These are phyloP conservation scores for Naganishia albida DNA, from an alignment of 1,284 basidiomycete species.

Conservation along the genomic window DNA sequence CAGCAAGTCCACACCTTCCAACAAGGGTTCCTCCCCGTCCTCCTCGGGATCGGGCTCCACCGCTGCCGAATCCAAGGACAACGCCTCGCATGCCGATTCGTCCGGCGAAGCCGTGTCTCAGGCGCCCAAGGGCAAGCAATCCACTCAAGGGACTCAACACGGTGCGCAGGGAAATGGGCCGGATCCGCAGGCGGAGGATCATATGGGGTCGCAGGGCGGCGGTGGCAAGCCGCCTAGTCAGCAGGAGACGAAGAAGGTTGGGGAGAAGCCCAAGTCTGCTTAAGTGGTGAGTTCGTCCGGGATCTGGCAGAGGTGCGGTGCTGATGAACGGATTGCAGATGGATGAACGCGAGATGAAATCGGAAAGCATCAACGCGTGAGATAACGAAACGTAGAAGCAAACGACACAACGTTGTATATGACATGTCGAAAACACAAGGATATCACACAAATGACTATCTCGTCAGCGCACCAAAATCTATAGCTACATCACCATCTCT, in stretches of 20 bases:
- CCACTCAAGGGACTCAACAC: slow-evolving; percentile 17
- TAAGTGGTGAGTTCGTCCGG: slow-evolving; percentile 6
- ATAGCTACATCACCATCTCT: background rate
- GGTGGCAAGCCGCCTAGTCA: slow-evolving; percentile 21
- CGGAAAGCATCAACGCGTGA: background rate
- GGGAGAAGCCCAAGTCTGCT: slow-evolving; percentile 24
- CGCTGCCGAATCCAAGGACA: slow-evolving; percentile 3
- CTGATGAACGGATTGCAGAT: background rate
- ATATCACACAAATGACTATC: background rate
- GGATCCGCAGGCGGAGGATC: slow-evolving; percentile 16
- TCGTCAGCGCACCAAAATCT: background rate
- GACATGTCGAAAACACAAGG: background rate
- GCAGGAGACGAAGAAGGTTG: slow-evolving; percentile 29
- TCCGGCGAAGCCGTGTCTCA: slow-evolving; percentile 22
- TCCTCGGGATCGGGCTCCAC: slow-evolving; percentile 3
- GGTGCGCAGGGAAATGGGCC: slow-evolving; percentile 25
- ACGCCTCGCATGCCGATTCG: slow-evolving; percentile 11
- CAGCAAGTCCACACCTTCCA: background rate
- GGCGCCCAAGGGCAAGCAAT: slow-evolving; percentile 3
- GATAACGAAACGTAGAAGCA: background rate
- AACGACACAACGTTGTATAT: slow-evolving; percentile 6
- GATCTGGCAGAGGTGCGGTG: background rate
- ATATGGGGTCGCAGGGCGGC: slow-evolving; percentile 12
- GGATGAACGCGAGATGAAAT: background rate
- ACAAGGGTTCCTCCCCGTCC: background rate